Evolutionary conservation across 441 rosid genomes (phyloP), one percentile per base, ranked within the genome.

Genomic region (Theobroma grandiflorum): DNA sequence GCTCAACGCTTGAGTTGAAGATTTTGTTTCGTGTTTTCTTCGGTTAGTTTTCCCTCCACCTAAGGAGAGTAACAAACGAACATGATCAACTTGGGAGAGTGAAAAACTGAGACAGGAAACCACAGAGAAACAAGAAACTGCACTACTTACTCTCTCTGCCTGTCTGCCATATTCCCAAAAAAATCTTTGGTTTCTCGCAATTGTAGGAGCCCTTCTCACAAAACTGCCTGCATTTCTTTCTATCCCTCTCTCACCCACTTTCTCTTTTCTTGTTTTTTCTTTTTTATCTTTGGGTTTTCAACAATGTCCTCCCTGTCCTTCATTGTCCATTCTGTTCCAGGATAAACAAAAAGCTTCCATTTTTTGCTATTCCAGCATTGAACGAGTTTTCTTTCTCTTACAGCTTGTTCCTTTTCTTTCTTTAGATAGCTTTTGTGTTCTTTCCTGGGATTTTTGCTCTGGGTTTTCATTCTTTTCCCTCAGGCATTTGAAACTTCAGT

Each of bases 361-460:
- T 62, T 62, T 26, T 79, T 38, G 70, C 81, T 76, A 82, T 80
- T 78, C 85, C 73, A 65, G 74, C 82, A 59, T 76, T 18, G 53
- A 55, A 64, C 33, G 66, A 62, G 31, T 26, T 26, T 26, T 26
- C 31, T 26, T 26, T 26, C 31, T 26, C 31, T 26, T 26, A 26
- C 31, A 26, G 31, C 33, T 50, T 78, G 22, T 37, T 10, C 7
- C 37, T 63, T 38, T 2, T 63, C 64, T 22, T 38, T 26, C 45
- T 15, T 4, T 2, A 8, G 2, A 16, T 57, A 2, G 6, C 18
- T 53, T 6, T 66, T 55, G 20, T 71, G 65, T 72, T 12, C 73
- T 72, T 78, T 80, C 72, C 76, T 77, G 47, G 84, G 80, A 82
- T 67, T 83, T 80, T 52, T 62, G 72, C 80, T 72, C 71, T 76